Evolutionary conservation across 2,329 filamentous ascomycete species (phyloP), one percentile per base, ranked within the genome.

Genomic region (Fusarium tjaetaba): DNA sequence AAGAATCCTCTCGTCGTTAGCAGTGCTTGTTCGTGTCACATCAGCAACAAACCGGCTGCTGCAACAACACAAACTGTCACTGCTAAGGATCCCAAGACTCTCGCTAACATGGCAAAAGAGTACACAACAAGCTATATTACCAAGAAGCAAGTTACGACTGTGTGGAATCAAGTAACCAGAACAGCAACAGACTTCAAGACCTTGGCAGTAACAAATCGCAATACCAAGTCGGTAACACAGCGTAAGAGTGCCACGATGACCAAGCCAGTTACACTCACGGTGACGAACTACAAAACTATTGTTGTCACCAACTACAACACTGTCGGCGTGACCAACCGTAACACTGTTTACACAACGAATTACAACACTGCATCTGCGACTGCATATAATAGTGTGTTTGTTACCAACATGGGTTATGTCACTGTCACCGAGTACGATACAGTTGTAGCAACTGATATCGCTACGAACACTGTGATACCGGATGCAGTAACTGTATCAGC

Each of bases 381-480:
- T 6, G 24, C 24, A 0, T 64, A 49, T 15, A 61, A 43, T 3
- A 64, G 20, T 6, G 24, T 30, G 7, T 4, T 11, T 36, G 5
- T 32, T 3, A 64, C 43, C 10, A 24, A 58, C 4, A 8, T 18
- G 4, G 55, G 4, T n/a, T 22, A 36, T 32, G 10, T n/a, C 1
- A 63, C 46, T 2, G 28, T 55, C 20, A 63, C 57, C 5, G 18
- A 24, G 7, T 22, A 34, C 20, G 18, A 18, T 36, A n/a, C 52
- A 11, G 22, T 52, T 20, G 1, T 15, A 4, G n/a, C 11, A 6
- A 36, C n/a, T 5, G 49, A 26, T 36, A 4, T 26, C 1, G 13
- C 9, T 4, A 52, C 32, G 5, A 15, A 26, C 0, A 52, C 30
- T 24, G 4, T 26, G 7, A 36, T 11, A 36, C n/a, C 32, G 0